These are phyloP conservation scores for Pinus taeda DNA, from an alignment of 75 land plant genomes.

Conservation along the genomic window DNA sequence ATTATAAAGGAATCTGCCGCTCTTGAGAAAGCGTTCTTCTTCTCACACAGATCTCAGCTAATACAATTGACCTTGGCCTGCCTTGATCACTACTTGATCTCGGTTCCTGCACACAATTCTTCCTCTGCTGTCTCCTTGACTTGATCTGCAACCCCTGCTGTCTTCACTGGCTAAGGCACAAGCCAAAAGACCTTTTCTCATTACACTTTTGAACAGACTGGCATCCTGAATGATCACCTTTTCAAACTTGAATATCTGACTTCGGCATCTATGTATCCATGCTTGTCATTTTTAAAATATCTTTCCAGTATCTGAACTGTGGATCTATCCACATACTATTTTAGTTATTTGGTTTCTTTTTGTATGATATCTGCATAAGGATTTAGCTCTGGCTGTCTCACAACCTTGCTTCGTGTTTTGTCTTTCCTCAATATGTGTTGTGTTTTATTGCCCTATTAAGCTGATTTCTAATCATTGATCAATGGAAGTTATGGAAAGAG, in stretches of 20 bases:
- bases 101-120: too few species aligned
- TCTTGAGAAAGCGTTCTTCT: too few species aligned
- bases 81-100: too few species aligned
- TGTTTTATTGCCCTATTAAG: background rate
- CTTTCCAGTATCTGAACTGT: background rate
- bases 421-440: background rate
- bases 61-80: too few species aligned
- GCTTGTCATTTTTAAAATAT: background rate
- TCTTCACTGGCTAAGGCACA: too few species aligned
- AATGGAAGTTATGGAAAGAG: too few species aligned
- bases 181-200: too few species aligned
- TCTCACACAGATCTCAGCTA: too few species aligned
- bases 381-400: background rate
- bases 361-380: background rate
- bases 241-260: background rate
- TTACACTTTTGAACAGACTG: background rate
- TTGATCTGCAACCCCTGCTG: too few species aligned
- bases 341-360: background rate
- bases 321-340: background rate
- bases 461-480: too few species aligned
- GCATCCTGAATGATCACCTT: background rate
- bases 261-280: background rate
- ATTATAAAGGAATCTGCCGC: too few species aligned
- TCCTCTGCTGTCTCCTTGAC: too few species aligned
- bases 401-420: background rate